phyloP scores from a whole-genome alignment of 305 asterid genomes.

The Ilex paraguariensis region DNA sequence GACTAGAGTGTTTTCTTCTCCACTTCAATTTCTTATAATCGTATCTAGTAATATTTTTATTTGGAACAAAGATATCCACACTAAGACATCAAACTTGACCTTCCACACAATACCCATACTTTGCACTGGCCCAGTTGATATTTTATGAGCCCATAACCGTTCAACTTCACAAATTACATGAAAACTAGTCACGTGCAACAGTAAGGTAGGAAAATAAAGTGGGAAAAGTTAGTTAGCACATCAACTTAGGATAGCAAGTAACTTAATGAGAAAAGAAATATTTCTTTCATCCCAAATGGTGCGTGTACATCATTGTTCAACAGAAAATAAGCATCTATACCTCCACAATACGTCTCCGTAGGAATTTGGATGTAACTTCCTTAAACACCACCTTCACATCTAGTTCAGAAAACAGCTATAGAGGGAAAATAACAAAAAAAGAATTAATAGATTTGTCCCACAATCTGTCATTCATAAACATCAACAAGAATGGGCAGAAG shows the following conservation, averaged over 20 bases:
- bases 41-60: too few relatives aligned
- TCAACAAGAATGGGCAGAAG: conserved; percentile 5
- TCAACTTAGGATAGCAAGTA: background rate
- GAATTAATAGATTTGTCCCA: background rate
- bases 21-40: too few relatives aligned
- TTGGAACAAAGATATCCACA: too few relatives aligned
- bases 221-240: background rate
- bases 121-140: too few relatives aligned
- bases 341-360: conserved; percentile 92
- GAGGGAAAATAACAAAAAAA: conserved; percentile 17
- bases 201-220: background rate
- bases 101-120: too few relatives aligned
- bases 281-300: too few relatives aligned
- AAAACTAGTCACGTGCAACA: background rate
- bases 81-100: too few relatives aligned
- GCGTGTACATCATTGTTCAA: background rate
- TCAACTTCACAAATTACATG: background rate
- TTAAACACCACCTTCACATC: conserved; percentile 96
- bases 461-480: conserved; percentile 8
- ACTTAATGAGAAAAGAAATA: background rate
- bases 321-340: conserved; percentile 29
- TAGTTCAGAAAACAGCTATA: conserved; percentile 72
- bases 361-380: conserved; percentile 77
- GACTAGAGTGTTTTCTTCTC: too few relatives aligned
- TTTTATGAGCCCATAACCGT: background rate